A percentile compares a stretch with the other conserved stretches of the same genome.
Conservation (phyloP, 371 early-diverging fungal genomes). For the Smittium mucronatum region DNA sequence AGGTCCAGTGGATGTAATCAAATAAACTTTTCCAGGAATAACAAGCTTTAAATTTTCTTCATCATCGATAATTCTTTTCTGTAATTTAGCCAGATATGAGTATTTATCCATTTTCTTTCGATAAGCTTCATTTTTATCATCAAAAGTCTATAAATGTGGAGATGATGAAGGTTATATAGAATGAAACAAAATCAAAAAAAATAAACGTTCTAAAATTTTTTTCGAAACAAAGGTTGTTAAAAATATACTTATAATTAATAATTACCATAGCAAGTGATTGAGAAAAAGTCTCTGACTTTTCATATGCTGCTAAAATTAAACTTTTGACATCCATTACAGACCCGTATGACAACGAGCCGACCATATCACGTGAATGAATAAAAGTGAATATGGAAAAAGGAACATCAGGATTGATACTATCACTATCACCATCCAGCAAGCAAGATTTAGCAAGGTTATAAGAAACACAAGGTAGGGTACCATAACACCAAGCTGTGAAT, state of each 20-base stretch:
- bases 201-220: too few relatives aligned
- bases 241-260: conserved; percentile 17
- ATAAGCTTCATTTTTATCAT: conserved; percentile 10
- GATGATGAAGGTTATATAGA: conserved; percentile 23
- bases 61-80: not conserved
- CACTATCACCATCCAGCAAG: conserved; percentile 26
- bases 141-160: conserved; percentile 23
- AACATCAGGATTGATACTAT: not conserved
- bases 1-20: not conserved
- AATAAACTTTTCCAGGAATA: conserved; percentile 11
- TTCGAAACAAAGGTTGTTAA: too few relatives aligned
- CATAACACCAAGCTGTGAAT: conserved; percentile 45
- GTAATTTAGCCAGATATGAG: not conserved
- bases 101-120: conserved; percentile 8
- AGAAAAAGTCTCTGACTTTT: conserved; percentile 31
- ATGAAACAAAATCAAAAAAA: conserved; percentile 18
- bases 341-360: conserved; percentile 66
- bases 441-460: conserved; percentile 50
- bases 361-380: conserved; percentile 63
- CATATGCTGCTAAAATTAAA: conserved; percentile 45
- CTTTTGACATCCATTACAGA: conserved; percentile 47
- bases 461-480: conserved; percentile 53
- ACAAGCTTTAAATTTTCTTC: conserved; percentile 4
- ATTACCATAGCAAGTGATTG: conserved; percentile 25
- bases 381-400: conserved; percentile 47